Evolutionary conservation across 2,329 filamentous ascomycete genomes (phyloP).

Genomic region (Neonectria faginata): DNA sequence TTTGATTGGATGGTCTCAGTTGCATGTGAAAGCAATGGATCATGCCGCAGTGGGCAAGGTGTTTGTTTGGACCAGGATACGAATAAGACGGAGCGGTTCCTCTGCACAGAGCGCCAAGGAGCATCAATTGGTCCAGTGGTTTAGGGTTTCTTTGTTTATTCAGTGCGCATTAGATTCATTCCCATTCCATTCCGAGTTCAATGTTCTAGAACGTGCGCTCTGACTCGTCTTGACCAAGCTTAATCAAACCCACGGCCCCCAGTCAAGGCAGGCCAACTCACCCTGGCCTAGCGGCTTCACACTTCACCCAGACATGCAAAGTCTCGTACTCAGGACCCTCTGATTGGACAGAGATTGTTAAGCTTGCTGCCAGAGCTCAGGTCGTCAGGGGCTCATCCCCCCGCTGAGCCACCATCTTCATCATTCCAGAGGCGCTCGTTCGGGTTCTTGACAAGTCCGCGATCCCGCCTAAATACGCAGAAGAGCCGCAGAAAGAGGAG

Average conservation of each 20-base stretch:
- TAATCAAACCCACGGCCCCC: neutral
- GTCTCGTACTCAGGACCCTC: neutral
- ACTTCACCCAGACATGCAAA: neutral
- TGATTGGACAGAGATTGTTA: neutral
- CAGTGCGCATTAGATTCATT: no score
- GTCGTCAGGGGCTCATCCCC: no score
- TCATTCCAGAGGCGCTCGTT: neutral
- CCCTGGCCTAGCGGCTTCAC: neutral
- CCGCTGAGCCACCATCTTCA: neutral
- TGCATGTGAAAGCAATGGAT: neutral
- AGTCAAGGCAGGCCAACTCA: neutral
- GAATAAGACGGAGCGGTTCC: no score
- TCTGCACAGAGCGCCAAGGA: no score
- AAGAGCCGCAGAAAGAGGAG: neutral
- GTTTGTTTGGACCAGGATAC: neutral
- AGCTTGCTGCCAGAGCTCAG: neutral
- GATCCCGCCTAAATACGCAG: neutral
- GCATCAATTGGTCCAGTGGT: neutral
- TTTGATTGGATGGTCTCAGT: neutral
- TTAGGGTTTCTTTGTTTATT: neutral
- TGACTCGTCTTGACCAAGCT: neutral
- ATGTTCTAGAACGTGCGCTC: no score
- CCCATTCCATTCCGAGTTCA: no score
- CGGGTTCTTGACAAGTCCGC: neutral
- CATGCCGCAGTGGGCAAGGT: neutral